Evolutionary conservation across 345 rosid species (phyloP).

Genomic region (Ceriops decandra): DNA sequence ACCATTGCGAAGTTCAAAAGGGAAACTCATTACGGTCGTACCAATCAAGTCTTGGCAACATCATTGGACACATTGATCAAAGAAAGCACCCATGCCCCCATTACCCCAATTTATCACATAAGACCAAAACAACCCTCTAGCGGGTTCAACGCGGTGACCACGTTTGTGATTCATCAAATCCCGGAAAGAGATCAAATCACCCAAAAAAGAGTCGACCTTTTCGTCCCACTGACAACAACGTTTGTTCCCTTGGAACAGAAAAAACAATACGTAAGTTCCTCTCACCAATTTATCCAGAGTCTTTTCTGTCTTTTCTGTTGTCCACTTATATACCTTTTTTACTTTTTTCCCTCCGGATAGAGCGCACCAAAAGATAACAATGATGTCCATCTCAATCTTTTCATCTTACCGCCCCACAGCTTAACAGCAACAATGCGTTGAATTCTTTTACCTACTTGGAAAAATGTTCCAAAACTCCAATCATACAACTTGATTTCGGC

Average conservation of each 20-base stretch:
- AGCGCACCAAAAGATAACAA: too few relatives aligned
- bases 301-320: background rate
- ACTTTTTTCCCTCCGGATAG: background rate
- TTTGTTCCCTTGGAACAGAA: conserved; percentile 4
- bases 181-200: background rate
- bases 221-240: conserved; percentile 15
- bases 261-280: background rate
- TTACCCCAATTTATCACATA: background rate
- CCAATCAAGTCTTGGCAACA: too few relatives aligned
- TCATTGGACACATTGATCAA: too few relatives aligned
- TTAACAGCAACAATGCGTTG: too few relatives aligned
- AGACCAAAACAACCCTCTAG: conserved; percentile 11
- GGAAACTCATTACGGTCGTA: too few relatives aligned
- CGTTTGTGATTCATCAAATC: conserved; percentile 19
- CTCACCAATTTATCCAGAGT: background rate
- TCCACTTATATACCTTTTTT: background rate
- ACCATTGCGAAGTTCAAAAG: too few relatives aligned
- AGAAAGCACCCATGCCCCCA: too few relatives aligned
- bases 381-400: too few relatives aligned
- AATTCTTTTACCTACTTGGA: too few relatives aligned
- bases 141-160: conserved; percentile 13
- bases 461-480: background rate
- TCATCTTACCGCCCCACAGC: too few relatives aligned
- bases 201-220: background rate
- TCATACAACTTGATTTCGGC: background rate